These are phyloP conservation scores for Entomortierella parvispora DNA, from an alignment of 192 early-diverging fungal genomes.

Conservation along the genomic window DNA sequence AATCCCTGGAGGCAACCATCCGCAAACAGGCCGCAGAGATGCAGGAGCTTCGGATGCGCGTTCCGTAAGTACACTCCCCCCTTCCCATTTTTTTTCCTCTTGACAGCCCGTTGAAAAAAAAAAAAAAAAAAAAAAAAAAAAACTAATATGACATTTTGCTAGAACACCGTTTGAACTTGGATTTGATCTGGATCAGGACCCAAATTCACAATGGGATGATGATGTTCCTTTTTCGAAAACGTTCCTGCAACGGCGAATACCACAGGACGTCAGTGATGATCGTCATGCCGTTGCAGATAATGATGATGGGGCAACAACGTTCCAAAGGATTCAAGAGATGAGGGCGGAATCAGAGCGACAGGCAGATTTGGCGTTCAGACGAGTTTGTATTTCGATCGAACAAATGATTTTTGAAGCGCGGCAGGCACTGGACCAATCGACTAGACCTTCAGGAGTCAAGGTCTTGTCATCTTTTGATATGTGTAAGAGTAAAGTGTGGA, in stretches of 20 bases:
- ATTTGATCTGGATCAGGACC: no score
- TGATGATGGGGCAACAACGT: background rate
- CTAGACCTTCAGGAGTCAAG: conserved; percentile 36
- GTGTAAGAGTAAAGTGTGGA: conserved; percentile 29
- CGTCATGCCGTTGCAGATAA: no score
- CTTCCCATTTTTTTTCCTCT: conserved; percentile 3
- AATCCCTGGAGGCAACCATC: conserved; percentile 59
- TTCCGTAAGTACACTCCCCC: conserved; percentile 33
- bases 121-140: no score
- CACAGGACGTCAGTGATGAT: no score
- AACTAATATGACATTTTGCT: background rate
- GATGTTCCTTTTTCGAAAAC: no score
- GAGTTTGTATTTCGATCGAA: conserved; percentile 41
- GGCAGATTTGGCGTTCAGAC: conserved; percentile 38
- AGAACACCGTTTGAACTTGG: no score
- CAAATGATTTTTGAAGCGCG: conserved; percentile 47
- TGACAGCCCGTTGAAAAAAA: background rate
- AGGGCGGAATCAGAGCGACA: conserved; percentile 38
- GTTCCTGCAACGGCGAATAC: no score
- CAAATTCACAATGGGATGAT: no score
- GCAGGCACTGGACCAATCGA: conserved; percentile 42
- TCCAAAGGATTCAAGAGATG: conserved; percentile 29
- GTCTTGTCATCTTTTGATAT: conserved; percentile 45
- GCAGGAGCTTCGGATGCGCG: conserved; percentile 55
- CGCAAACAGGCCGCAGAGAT: conserved; percentile 62